Evolutionary conservation across 495 filamentous ascomycete genomes (phyloP).

Genomic region (Xylaria scruposa): DNA sequence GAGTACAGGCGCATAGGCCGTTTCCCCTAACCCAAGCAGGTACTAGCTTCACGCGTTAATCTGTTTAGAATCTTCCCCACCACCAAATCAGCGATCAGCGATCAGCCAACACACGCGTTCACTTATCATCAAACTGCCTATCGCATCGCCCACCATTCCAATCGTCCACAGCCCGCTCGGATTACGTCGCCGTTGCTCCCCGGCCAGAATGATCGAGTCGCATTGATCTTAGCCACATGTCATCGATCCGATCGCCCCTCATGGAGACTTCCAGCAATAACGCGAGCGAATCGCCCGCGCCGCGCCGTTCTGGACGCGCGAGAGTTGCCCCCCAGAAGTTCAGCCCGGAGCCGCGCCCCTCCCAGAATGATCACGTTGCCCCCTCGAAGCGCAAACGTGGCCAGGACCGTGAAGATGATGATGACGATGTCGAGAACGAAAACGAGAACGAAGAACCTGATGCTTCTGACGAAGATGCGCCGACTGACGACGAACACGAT

Average conservation of each 20-base stretch:
- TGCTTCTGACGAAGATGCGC: conserved; percentile 54
- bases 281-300: conserved; percentile 58
- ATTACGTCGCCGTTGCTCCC: conserved; percentile 24
- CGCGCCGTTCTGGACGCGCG: conserved; percentile 82
- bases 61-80: conserved; percentile 29
- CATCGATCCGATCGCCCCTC: conserved; percentile 50
- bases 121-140: conserved; percentile 12
- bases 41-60: conserved; percentile 23
- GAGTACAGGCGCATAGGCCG: not conserved
- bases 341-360: conserved; percentile 53
- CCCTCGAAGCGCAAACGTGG: conserved; percentile 63
- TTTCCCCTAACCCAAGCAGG: conserved; percentile 9
- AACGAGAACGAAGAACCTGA: conserved; percentile 64
- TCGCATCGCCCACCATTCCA: conserved; percentile 30
- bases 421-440: conserved; percentile 53
- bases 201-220: conserved; percentile 34
- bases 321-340: conserved; percentile 75
- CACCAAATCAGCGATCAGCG: conserved; percentile 10
- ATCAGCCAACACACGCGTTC: conserved; percentile 14
- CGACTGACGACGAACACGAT: conserved; percentile 44
- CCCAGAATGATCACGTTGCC: conserved; percentile 32
- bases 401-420: conserved; percentile 53
- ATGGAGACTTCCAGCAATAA: conserved; percentile 67
- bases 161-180: conserved; percentile 1
- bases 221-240: conserved; percentile 35